Percentiles rank a stretch among this genome's conserved stretches.
These are phyloP conservation scores for Nakaseomyces nivariensis DNA, from an alignment of 1,139 yeast species.

Conservation along the genomic window DNA sequence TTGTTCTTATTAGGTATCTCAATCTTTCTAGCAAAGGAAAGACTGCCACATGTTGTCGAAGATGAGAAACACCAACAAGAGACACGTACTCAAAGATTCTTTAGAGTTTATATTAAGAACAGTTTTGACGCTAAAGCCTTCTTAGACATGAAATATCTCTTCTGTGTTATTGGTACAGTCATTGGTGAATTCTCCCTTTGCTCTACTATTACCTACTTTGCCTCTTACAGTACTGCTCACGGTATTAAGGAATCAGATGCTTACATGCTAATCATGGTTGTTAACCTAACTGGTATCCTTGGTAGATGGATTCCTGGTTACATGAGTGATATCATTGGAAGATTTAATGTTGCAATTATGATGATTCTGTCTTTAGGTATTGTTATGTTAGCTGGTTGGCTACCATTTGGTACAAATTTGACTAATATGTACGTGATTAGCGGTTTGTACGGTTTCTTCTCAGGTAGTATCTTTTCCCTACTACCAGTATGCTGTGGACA, in stretches of 20 bases:
- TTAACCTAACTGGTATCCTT: slow-evolving; percentile 41
- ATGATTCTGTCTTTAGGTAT: slow-evolving; percentile 33
- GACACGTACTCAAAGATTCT: slow-evolving; percentile 8
- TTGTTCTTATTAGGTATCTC: slow-evolving; percentile 34
- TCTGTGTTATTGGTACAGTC: slow-evolving; percentile 36
- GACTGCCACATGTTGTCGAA: slow-evolving; percentile 28
- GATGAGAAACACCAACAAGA: slow-evolving; percentile 6
- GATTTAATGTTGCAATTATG: slow-evolving; percentile 42
- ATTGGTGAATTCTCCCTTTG: slow-evolving; percentile 36
- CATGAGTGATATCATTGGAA: slow-evolving; percentile 40
- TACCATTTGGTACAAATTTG: slow-evolving; percentile 35
- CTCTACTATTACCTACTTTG: slow-evolving; percentile 37
- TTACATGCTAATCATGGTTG: slow-evolving; percentile 38
- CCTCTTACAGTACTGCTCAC: slow-evolving; percentile 41
- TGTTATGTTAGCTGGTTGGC: slow-evolving; percentile 38
- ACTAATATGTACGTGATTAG: slow-evolving; percentile 39
- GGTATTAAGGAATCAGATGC: slow-evolving; percentile 36
- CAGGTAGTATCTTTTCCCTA: slow-evolving; percentile 40
- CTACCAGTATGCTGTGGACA: slow-evolving; percentile 49
- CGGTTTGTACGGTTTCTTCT: slow-evolving; percentile 42
- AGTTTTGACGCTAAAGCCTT: slow-evolving; percentile 38
- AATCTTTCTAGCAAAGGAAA: slow-evolving; percentile 33
- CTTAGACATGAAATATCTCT: slow-evolving; percentile 32
- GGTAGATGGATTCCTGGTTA: slow-evolving; percentile 43
- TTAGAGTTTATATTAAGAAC: slow-evolving; percentile 21